Conservation (phyloP, 2,329 filamentous ascomycete genomes). For the Phialophora macrospora region DNA sequence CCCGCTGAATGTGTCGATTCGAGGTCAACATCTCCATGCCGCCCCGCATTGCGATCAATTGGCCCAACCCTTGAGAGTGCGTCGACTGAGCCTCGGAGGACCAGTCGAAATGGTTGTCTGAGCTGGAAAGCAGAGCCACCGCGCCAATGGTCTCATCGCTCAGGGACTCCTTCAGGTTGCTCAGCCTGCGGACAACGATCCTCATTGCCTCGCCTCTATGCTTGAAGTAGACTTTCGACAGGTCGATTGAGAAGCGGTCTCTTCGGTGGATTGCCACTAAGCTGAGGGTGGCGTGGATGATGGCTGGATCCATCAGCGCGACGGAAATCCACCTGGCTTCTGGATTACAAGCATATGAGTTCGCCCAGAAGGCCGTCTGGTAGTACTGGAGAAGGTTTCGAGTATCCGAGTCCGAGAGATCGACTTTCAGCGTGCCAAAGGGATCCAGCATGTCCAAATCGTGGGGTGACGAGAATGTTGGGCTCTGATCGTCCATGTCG, state of each 20-base stretch:
- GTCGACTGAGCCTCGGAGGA: constrained; percentile 13
- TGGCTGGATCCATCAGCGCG: constrained; percentile 29
- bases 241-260: constrained; percentile 24
- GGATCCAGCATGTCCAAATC: constrained; percentile 28
- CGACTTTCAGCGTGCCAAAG: constrained; percentile 20
- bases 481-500: neutral
- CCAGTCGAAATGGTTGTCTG: constrained; percentile 32
- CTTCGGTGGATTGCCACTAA: constrained; percentile 30
- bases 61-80: constrained; percentile 22
- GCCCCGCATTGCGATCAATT: constrained; percentile 22
- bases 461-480: constrained; percentile 10
- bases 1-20: constrained; percentile 26
- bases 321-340: constrained; percentile 29
- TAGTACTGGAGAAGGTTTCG: constrained; percentile 30
- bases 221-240: constrained; percentile 27
- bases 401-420: constrained; percentile 21
- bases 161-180: constrained; percentile 14
- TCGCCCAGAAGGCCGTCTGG: constrained; percentile 27
- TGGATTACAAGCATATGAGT: constrained; percentile 32
- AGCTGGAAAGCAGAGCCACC: constrained; percentile 29
- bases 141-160: constrained; percentile 28
- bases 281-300: constrained; percentile 29
- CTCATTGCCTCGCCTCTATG: constrained; percentile 31
- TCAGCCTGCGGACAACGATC: constrained; percentile 20
- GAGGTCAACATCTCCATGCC: constrained; percentile 25